Base-by-base conservation (phyloP, 2,329 filamentous ascomycete genomes). In the Curvularia lunata region DNA sequence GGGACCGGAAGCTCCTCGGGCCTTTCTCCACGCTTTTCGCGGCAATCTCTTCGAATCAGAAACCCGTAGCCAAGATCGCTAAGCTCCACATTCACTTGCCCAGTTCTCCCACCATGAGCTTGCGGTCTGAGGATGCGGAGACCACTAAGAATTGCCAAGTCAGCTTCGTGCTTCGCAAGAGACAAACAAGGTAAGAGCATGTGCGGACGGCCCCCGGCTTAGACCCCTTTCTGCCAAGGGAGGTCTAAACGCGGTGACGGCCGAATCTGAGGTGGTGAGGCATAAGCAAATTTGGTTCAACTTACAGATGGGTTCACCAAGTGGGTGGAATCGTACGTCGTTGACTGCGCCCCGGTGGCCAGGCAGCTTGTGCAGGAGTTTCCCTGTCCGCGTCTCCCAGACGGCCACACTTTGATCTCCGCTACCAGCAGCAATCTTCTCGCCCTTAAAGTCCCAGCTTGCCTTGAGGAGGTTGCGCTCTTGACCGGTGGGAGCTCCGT, bases 261-360 rank as follows among this genome's bases (percentile, higher is more conserved):
- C 47, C 37, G 23, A 28, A 30, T 19, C 52, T 28, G 21, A 48
- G 32, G n/a, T 10, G n/a, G 21, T 18, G 40, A 34, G 43, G 28
- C 19, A 47, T 30, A 45, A 45, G 34, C 13, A 48, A 34, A 27
- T 25, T 23, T 12, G 7, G 13, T 27, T 61, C 34, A 38, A 87
- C 91, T 88, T 84, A 97, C 93, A 85, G 61, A 97, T 90, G 19
- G 92, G 92, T 68, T 97, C 92, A 59, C 89, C 86, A 38, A 86
- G 85, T 4, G 94, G 92, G 48, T 91, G 89, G 74, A 99, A 96
- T 67, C 96, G 90, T 53, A 94, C 94, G 75, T 94, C 92, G 75
- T 98, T 99, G 50, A 98, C 95, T 0, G 91, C 91, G 32, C 94
- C 95, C 78, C 92, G 95, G 76, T 99, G 95, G 0, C 95, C 95